Evolutionary conservation across 495 filamentous ascomycete genomes (phyloP).

Genomic region (Astrothelium subdiscretum): DNA sequence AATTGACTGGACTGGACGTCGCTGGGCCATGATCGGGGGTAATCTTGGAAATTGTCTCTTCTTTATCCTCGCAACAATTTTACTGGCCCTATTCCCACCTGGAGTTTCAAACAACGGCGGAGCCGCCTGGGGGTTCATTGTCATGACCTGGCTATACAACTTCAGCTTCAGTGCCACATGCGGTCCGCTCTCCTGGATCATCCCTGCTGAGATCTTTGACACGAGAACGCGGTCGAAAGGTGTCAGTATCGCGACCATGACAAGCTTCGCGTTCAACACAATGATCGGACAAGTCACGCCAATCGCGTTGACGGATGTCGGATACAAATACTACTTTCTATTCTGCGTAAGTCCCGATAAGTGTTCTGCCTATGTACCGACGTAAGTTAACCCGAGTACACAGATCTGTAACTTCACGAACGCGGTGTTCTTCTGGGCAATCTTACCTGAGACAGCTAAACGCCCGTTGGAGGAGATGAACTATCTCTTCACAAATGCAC

Average conservation of each 20-base stretch:
- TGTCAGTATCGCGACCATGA: slow-evolving; percentile 56
- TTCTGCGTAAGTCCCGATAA: slow-evolving; percentile 34
- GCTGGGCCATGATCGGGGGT: slow-evolving; percentile 52
- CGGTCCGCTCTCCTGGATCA: slow-evolving; percentile 53
- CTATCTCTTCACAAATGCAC: slow-evolving; percentile 55
- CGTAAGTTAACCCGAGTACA: background rate
- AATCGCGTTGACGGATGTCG: slow-evolving; percentile 45
- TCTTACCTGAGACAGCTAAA: slow-evolving; percentile 54
- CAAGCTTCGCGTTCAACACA: slow-evolving; percentile 58
- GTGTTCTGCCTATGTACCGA: background rate
- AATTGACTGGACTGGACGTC: slow-evolving; percentile 54
- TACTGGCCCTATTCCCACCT: slow-evolving; percentile 49
- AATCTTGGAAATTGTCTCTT: slow-evolving; percentile 54
- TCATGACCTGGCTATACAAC: slow-evolving; percentile 61
- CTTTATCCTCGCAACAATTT: slow-evolving; percentile 40
- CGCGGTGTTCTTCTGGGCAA: slow-evolving; percentile 53
- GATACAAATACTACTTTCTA: slow-evolving; percentile 52
- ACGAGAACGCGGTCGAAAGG: slow-evolving; percentile 55
- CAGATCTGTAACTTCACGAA: slow-evolving; percentile 42
- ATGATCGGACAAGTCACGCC: slow-evolving; percentile 57
- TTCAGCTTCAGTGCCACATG: slow-evolving; percentile 54
- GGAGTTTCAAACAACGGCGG: slow-evolving; percentile 37
- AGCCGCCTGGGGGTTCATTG: slow-evolving; percentile 64
- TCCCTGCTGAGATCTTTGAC: slow-evolving; percentile 61
- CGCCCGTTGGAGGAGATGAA: slow-evolving; percentile 62